Conservation (phyloP, 164 flowering plant species). For the Hamamelis virginiana region DNA sequence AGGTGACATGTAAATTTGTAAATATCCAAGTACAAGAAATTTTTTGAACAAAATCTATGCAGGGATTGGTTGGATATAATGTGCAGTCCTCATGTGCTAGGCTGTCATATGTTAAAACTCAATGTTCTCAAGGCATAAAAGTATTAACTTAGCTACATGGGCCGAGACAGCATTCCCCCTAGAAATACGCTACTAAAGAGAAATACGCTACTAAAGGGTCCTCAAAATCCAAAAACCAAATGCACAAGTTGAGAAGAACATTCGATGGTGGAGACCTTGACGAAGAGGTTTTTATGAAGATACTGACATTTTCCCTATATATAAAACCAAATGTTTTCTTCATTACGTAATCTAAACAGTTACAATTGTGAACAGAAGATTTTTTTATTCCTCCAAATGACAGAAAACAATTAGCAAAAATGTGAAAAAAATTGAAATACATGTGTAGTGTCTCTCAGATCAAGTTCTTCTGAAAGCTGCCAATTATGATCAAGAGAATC, state of each 20-base stretch:
- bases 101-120: background rate
- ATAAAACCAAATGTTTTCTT: too few species aligned
- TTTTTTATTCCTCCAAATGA: too few species aligned
- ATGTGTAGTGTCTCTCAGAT: too few species aligned
- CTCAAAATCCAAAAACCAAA: too few species aligned
- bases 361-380: too few species aligned
- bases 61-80: background rate
- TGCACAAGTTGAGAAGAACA: too few species aligned
- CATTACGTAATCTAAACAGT: too few species aligned
- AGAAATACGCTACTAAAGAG: background rate
- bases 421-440: background rate
- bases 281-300: too few species aligned
- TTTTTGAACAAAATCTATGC: background rate
- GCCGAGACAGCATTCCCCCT: too few species aligned
- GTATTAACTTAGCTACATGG: too few species aligned
- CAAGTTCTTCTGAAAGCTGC: background rate
- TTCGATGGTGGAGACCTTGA: too few species aligned
- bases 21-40: background rate
- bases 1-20: background rate
- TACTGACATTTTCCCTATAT: too few species aligned
- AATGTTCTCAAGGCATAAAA: background rate
- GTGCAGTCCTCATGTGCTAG: background rate
- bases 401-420: background rate
- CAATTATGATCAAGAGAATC: background rate
- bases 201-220: background rate